phyloP scores from a whole-genome alignment of 2,329 filamentous ascomycete species.

The Lecanicillium sp. region DNA sequence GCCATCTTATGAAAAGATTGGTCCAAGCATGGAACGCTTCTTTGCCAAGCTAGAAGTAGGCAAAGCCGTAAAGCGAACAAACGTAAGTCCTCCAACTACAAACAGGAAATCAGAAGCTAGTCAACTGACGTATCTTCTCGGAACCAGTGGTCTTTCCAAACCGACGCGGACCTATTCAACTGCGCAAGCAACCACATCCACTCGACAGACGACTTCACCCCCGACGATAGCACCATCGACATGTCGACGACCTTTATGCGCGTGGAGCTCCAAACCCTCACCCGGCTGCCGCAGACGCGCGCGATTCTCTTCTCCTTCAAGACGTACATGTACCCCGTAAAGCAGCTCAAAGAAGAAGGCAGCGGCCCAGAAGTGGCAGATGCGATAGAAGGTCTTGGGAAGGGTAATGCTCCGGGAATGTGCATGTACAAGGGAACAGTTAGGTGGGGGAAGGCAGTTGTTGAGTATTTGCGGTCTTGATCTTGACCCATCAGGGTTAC shows the following conservation, averaged over 20 bases:
- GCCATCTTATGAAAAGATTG: constrained; percentile 46
- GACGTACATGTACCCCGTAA: constrained; percentile 42
- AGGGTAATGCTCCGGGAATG: constrained; percentile 45
- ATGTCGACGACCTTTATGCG: constrained; percentile 29
- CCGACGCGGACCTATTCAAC: constrained; percentile 31
- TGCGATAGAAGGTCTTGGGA: constrained; percentile 42
- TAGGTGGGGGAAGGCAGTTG: constrained; percentile 38
- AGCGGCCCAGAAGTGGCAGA: constrained; percentile 37
- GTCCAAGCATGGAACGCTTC: constrained; percentile 45
- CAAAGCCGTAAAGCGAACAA: constrained; percentile 39
- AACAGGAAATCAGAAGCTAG: constrained; percentile 39
- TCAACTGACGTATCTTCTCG: background rate
- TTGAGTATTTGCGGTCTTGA: constrained; percentile 32
- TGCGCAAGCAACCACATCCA: constrained; percentile 28
- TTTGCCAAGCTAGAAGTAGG: constrained; percentile 40
- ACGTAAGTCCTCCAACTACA: constrained; percentile 30
- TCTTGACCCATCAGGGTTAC: background rate
- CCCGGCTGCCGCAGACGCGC: constrained; percentile 35
- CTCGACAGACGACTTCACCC: constrained; percentile 19
- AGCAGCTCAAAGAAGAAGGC: constrained; percentile 40
- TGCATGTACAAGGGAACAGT: constrained; percentile 42
- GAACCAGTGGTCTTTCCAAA: constrained; percentile 40
- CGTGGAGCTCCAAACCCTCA: constrained; percentile 44
- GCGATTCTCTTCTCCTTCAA: constrained; percentile 48
- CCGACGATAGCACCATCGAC: constrained; percentile 28